Conservation (phyloP, 2,329 filamentous ascomycete species). For the Trichoderma aggressivum region DNA sequence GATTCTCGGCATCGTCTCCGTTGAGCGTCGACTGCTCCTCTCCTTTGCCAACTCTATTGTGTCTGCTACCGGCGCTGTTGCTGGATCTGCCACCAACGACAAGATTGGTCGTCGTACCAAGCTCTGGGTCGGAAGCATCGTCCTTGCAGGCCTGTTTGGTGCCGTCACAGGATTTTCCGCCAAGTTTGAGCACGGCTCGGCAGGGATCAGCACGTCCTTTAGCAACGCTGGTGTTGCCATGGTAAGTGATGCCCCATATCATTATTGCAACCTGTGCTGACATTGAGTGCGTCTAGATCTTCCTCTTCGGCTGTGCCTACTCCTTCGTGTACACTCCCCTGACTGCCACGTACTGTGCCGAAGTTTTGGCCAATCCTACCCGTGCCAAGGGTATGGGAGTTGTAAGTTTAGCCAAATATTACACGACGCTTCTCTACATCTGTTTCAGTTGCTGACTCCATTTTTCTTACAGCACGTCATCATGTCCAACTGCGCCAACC, state of each 20-base stretch:
- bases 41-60: constrained; percentile 38
- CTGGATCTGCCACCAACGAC: constrained; percentile 32
- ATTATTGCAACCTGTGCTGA: not conserved
- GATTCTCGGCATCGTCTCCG: constrained; percentile 52
- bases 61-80: constrained; percentile 41
- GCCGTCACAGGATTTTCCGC: constrained; percentile 46
- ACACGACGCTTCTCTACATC: not conserved
- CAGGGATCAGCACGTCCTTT: constrained; percentile 32
- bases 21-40: constrained; percentile 44
- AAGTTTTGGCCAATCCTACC: constrained; percentile 32
- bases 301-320: constrained; percentile 51
- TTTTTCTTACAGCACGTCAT: constrained; percentile 25
- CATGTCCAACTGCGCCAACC: constrained; percentile 31
- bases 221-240: constrained; percentile 47
- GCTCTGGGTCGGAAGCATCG: constrained; percentile 49
- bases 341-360: constrained; percentile 36
- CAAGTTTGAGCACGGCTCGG: constrained; percentile 36
- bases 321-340: constrained; percentile 51
- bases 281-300: constrained; percentile 37
- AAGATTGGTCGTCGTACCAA: constrained; percentile 38
- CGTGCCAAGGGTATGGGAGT: constrained; percentile 37
- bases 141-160: constrained; percentile 44
- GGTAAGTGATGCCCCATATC: constrained; percentile 24
- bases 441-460: not conserved
- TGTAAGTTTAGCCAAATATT: constrained; percentile 20